Percentiles rank a stretch among this genome's conserved stretches.
Conservation (phyloP, 106 monocot genomes). For the Platanthera guangdongensis region DNA sequence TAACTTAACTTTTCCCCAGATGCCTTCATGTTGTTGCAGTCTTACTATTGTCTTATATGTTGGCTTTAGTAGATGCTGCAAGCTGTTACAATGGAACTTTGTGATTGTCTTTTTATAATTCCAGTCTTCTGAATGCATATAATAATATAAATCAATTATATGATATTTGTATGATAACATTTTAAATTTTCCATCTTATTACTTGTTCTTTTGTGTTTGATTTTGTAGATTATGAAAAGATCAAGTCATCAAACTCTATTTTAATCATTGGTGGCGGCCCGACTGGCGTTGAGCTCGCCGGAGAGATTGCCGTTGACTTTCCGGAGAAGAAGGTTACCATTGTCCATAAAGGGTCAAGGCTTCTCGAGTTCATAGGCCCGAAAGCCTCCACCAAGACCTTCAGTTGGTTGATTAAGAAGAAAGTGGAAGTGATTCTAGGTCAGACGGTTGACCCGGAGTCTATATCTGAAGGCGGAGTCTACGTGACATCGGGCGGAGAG, state of each 20-base stretch:
- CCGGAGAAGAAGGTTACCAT: slow-evolving; percentile 31
- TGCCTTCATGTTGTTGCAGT: too few species aligned
- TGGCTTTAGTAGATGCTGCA: too few species aligned
- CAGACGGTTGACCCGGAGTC: slow-evolving; percentile 16
- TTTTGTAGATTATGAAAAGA: slow-evolving; percentile 22
- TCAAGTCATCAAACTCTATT: slow-evolving; percentile 24
- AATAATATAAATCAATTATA: too few species aligned
- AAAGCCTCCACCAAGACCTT: slow-evolving; percentile 29
- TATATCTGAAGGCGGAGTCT: slow-evolving; percentile 14
- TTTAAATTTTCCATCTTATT: too few species aligned
- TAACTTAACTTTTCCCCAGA: too few species aligned
- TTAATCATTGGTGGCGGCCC: slow-evolving; percentile 29
- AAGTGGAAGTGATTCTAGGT: slow-evolving; percentile 23
- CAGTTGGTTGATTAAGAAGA: slow-evolving; percentile 21
- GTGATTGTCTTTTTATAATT: too few species aligned
- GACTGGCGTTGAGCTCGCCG: slow-evolving; percentile 30
- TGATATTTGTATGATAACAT: too few species aligned
- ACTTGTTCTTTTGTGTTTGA: not conserved
- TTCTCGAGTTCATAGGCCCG: slow-evolving; percentile 24
- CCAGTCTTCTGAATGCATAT: not conserved
- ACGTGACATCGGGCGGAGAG: slow-evolving; percentile 26
- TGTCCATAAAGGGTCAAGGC: slow-evolving; percentile 30
- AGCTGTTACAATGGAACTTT: too few species aligned
- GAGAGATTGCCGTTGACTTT: slow-evolving; percentile 29
- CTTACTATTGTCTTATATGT: not conserved